Evolutionary conservation across 176 grass and related monocot genomes (phyloP), one percentile per base, ranked within the genome.

Genomic region (Stipa capillata): DNA sequence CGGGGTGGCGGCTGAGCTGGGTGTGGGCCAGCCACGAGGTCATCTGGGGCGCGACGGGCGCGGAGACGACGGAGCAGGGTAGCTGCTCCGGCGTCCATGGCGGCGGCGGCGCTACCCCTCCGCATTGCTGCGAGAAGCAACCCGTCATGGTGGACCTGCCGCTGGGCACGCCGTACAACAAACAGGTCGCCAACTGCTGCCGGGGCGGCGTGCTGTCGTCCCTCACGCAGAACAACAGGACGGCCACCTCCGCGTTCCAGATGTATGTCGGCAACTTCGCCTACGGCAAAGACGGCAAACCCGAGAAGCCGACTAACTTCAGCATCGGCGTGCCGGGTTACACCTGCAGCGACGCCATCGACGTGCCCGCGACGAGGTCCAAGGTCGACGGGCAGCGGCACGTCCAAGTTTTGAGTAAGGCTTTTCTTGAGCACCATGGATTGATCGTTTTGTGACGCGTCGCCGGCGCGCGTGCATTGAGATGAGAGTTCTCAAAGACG

Each of bases 1-100:
- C 86, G 18, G 89, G 92, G 52, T 95, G 92, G 92, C 76, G 80
- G 40, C 44, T 89, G 63, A 89, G 89, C 64, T 94, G 86, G 92
- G 60, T 18, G 8, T 94, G 84, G 89, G 20, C 80, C 0, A 68
- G 85, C 25, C 42, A 87, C 7, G 86, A 95, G 43, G 79, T 87
- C 7, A 95, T 92, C 34, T 89, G 84, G 85, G 33, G 20, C 20
- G 8, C 48, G 72, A 4, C 0, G 9, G 92, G 89, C 13, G 86
- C 83, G 7, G 84, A 94, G 77, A 32, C 86, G 25, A 91, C 86
- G 1, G 84, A 91, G 50, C 89, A 87, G 51, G 89, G 84, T 0
- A 63, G 92, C 68, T 95, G 89, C 66, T 33, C 47, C 24, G 15
- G 36, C n/a, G 63, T 85, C 65, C 77, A 15, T 11, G 62, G 2